Evolutionary conservation across 2,329 filamentous ascomycete genomes (phyloP).

Genomic region (Apiospora saccharicola): DNA sequence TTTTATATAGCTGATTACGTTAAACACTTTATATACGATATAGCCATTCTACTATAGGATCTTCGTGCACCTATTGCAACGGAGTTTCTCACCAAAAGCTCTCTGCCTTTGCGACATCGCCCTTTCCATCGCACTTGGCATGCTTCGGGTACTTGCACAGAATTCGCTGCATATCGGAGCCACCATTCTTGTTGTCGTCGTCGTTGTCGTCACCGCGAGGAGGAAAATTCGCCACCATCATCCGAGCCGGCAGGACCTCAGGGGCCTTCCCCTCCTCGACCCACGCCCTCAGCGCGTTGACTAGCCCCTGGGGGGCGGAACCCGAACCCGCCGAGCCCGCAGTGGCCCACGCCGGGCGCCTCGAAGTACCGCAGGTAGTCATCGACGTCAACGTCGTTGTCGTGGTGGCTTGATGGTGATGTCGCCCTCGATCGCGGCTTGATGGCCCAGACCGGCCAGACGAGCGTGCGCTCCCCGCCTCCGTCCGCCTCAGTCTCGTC

Average conservation of each 20-base stretch:
- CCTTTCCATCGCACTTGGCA: constrained; percentile 13
- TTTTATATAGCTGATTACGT: too few species aligned
- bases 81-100: neutral
- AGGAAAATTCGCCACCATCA: neutral
- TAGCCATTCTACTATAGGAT: too few species aligned
- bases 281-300: neutral
- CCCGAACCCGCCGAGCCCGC: constrained; percentile 11
- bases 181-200: neutral
- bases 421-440: neutral
- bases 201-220: too few species aligned
- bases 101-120: neutral
- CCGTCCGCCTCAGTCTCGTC: neutral
- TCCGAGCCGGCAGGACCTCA: constrained; percentile 2
- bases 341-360: constrained; percentile 17
- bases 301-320: neutral
- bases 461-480: neutral
- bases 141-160: constrained; percentile 19
- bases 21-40: too few species aligned
- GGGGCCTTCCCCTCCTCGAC: constrained; percentile 12
- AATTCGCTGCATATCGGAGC: neutral
- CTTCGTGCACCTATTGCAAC: neutral
- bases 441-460: constrained; percentile 16
- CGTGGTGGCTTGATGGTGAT: neutral
- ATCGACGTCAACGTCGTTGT: neutral
- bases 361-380: constrained; percentile 19